Base-by-base conservation (phyloP, 2,329 filamentous ascomycete genomes). In the Alternaria novae-zelandiae region DNA sequence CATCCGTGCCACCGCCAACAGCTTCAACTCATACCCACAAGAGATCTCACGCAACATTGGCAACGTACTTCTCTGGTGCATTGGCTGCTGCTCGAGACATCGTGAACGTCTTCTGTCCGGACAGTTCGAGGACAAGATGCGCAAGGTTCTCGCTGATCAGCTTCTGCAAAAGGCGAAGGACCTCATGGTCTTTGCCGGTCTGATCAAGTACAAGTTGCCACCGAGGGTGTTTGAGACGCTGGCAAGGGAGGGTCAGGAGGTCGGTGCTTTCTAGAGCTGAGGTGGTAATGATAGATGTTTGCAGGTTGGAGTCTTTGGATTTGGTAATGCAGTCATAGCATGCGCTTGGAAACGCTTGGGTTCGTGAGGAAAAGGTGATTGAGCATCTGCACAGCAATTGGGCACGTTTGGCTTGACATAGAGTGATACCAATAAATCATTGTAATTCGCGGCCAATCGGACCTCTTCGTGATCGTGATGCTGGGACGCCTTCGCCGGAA, bases 51-150 rank as follows among this genome's bases (percentile, higher is more conserved):
- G 93, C 77, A 97, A 96, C 74, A 90, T 97, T 72, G 95, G 95
- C 17, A 93, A 95, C 79, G 85, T 98, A 66, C 87, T 99, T 67
- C 91, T 97, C 83, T 98, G 96, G 96, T 93, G 93, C 54, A 93
- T 99, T 70, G 87, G 91, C 45, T 94, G 92, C 82, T 96, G 94
- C 80, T 90, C 91, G 54, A 87, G 89, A 60, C 91, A 97, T 80
- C 88, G 92, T 21, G 77, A 79, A 66, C 90, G 91, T 71, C 84
- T 89, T 65, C 86, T 87, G 59, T 86, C 85, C 62, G 89, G 90
- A 26, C 87, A 90, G 71, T 97, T 91, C 79, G 93, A 91, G 70
- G 90, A 90, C 86, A 68, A 84, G 9, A 78, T 75, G 86, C 75
- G 85, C 82, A 77, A 82, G 84, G 70, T 76, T 53, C 72, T 82